Conservation (phyloP, 805 yeast species). For the Pichia paraexigua region DNA sequence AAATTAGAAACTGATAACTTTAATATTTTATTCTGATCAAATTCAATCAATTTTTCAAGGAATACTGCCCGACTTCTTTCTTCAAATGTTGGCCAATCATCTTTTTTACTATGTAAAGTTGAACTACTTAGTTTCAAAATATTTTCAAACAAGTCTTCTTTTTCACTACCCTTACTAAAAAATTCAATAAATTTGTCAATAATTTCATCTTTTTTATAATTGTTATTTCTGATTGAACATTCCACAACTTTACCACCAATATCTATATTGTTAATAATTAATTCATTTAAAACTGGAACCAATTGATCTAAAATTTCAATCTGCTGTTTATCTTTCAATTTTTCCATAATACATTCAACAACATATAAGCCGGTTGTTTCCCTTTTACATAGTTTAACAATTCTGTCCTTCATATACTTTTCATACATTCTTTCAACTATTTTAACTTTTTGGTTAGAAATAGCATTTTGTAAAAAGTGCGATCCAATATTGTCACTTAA, state of each 20-base stretch:
- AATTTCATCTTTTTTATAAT: conserved; percentile 54
- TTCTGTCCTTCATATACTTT: conserved; percentile 65
- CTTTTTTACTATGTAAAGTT: conserved; percentile 73
- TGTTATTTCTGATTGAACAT: conserved; percentile 49
- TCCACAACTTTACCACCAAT: conserved; percentile 60
- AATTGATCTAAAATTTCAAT: conserved; percentile 53
- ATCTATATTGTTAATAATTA: conserved; percentile 62
- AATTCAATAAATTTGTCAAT: conserved; percentile 41
- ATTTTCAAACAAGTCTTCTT: conserved; percentile 54
- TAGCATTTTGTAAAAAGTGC: conserved; percentile 73
- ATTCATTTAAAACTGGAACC: conserved; percentile 55
- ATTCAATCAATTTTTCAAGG: conserved; percentile 62
- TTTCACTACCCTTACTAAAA: conserved; percentile 29
- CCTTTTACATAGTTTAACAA: conserved; percentile 66
- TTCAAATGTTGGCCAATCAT: conserved; percentile 89
- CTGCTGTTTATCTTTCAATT: conserved; percentile 55
- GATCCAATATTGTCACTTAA: conserved; percentile 88
- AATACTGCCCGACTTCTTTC: conserved; percentile 76
- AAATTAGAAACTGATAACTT: conserved; percentile 52
- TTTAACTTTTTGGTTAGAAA: conserved; percentile 57
- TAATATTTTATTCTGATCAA: conserved; percentile 49
- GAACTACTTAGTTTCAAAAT: conserved; percentile 57
- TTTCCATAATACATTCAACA: conserved; percentile 60
- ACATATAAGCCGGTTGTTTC: conserved; percentile 82
- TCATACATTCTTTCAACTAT: conserved; percentile 64